Conservation (phyloP, 1,284 basidiomycete genomes). For the Leccinum subrobustum region DNA sequence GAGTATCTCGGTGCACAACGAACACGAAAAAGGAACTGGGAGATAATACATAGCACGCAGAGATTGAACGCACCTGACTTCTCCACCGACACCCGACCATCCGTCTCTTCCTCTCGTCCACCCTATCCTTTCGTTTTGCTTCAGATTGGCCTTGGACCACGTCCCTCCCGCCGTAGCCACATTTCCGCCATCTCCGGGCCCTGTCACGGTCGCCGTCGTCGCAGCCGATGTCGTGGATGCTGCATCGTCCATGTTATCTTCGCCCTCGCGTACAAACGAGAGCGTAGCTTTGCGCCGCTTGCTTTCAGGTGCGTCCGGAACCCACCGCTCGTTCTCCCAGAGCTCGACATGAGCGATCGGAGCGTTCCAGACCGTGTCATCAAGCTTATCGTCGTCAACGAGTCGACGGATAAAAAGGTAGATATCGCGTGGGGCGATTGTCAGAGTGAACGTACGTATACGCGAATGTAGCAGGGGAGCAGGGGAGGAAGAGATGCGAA, state of each 20-base stretch:
- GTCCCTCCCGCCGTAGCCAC: slow-evolving; percentile 33
- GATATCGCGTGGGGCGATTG: slow-evolving; percentile 18
- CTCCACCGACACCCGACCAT: slow-evolving; percentile 59
- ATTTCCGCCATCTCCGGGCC: background rate
- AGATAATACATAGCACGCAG: background rate
- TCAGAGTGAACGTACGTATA: slow-evolving; percentile 5
- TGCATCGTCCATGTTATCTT: slow-evolving; percentile 26
- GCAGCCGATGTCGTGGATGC: background rate
- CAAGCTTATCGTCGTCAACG: slow-evolving; percentile 47
- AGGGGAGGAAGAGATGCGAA: background rate
- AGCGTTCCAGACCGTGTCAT: slow-evolving; percentile 60
- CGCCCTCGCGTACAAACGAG: background rate
- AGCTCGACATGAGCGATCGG: slow-evolving; percentile 62
- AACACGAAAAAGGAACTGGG: background rate
- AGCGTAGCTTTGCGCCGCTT: slow-evolving; percentile 19
- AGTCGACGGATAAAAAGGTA: slow-evolving; percentile 40
- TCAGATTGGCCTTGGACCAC: slow-evolving; percentile 61
- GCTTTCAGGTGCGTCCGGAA: background rate
- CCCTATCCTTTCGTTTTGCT: slow-evolving; percentile 50
- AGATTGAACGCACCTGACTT: slow-evolving; percentile 58
- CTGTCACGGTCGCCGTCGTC: background rate
- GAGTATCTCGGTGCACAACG: background rate
- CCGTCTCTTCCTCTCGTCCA: slow-evolving; percentile 76
- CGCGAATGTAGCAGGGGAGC: background rate
- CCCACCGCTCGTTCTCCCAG: slow-evolving; percentile 1